Conservation (phyloP, 768 basidiomycete species). For the Lentinula raphanica region DNA sequence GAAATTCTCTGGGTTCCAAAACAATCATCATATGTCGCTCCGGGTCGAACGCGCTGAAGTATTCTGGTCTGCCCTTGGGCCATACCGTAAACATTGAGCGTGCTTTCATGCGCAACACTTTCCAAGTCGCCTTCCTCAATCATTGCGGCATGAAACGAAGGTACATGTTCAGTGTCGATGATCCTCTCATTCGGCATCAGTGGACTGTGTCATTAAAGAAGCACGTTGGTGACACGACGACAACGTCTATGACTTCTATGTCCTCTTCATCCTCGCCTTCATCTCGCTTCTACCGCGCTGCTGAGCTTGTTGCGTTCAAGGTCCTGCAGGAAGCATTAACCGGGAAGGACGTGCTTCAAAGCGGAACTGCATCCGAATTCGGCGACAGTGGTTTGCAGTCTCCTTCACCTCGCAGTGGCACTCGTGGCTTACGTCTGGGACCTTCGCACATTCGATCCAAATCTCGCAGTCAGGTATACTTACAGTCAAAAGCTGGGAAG, state of each 20-base stretch:
- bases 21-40: conserved; percentile 79
- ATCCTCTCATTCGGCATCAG: conserved; percentile 66
- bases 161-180: conserved; percentile 94
- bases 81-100: conserved; percentile 78
- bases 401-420: conserved; percentile 7
- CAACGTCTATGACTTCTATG: conserved; percentile 22
- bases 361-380: conserved; percentile 16
- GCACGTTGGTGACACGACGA: conserved; percentile 52
- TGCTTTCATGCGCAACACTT: conserved; percentile 94
- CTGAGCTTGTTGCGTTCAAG: conserved; percentile 71
- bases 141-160: conserved; percentile 65
- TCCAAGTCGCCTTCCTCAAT: conserved; percentile 83
- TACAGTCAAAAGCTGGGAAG: conserved; percentile 57
- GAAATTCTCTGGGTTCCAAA: conserved; percentile 77
- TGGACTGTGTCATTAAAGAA: conserved; percentile 68
- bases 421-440: conserved; percentile 17
- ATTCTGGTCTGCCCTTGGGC: conserved; percentile 76
- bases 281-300: conserved; percentile 55
- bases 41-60: conserved; percentile 78
- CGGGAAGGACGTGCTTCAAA: conserved; percentile 32
- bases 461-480: conserved; percentile 67
- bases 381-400: conserved; percentile 11
- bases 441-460: conserved; percentile 53
- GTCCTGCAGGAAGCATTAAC: conserved; percentile 85
- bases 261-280: conserved; percentile 32